Percentiles rank a stretch among this genome's conserved stretches.
Conservation (phyloP, 495 filamentous ascomycete species). For the Articulospora tetracladia region DNA sequence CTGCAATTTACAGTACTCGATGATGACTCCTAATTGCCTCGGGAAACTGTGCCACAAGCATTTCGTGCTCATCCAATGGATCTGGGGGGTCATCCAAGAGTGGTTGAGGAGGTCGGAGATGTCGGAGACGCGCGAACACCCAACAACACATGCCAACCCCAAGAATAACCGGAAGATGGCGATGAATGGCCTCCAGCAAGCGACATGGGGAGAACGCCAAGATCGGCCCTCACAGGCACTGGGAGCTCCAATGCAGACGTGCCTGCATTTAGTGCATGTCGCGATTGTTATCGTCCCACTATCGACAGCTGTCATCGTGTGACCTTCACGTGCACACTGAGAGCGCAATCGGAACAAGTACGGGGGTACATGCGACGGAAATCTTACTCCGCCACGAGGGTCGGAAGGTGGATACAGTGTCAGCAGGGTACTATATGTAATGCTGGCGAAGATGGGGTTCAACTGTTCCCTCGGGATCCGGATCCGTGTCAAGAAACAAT, state of each 20-base stretch:
- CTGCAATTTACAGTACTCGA: too few relatives aligned
- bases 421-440: neutral
- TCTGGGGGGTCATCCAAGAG: too few relatives aligned
- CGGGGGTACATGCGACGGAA: neutral
- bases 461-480: too few relatives aligned
- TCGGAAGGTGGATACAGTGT: neutral
- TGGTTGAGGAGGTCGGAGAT: too few relatives aligned
- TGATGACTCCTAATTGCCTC: too few relatives aligned
- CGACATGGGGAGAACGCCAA: neutral
- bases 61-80: too few relatives aligned
- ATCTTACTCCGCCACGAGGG: neutral
- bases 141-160: too few relatives aligned
- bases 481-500: too few relatives aligned
- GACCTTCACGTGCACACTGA: neutral
- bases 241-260: neutral
- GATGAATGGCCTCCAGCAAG: too few relatives aligned
- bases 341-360: neutral
- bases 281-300: neutral
- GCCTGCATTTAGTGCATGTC: neutral
- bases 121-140: slow-evolving; percentile 8
- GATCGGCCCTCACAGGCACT: neutral
- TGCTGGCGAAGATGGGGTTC: neutral
- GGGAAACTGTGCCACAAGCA: too few relatives aligned
- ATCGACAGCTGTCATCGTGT: neutral
- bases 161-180: too few relatives aligned